Conservation (phyloP, 2,329 filamentous ascomycete genomes). For the Botrytis medusae region DNA sequence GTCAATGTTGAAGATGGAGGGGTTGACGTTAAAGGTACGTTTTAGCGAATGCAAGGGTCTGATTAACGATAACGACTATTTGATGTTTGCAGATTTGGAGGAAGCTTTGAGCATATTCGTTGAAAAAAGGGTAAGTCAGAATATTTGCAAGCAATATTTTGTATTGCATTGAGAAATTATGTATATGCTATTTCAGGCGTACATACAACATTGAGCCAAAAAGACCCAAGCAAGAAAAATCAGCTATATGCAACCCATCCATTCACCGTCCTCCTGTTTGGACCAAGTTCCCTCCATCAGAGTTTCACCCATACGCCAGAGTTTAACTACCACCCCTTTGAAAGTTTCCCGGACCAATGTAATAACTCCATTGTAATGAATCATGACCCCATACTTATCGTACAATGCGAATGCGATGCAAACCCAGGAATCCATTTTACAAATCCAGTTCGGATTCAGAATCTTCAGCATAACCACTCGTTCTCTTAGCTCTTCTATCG, state of each 20-base stretch:
- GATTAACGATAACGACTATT: constrained; percentile 3
- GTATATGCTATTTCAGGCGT: constrained; percentile 10
- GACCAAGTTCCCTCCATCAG: neutral
- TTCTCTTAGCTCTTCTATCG: constrained; percentile 39
- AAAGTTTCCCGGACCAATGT: constrained; percentile 21
- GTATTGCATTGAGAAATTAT: constrained; percentile 2
- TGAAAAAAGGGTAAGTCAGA: too few species aligned
- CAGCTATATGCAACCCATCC: constrained; percentile 20
- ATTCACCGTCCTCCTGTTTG: neutral
- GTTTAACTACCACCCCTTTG: constrained; percentile 8
- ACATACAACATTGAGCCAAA: constrained; percentile 11
- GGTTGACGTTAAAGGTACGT: constrained; percentile 19
- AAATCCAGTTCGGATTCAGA: constrained; percentile 36
- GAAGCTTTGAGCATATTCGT: too few species aligned
- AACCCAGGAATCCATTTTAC: constrained; percentile 20
- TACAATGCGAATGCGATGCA: constrained; percentile 24
- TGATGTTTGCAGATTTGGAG: neutral
- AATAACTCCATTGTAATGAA: constrained; percentile 20
- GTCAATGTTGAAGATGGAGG: constrained; percentile 20
- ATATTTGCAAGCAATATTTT: neutral
- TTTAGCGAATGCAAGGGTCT: constrained; percentile 23
- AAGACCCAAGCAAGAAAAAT: constrained; percentile 5
- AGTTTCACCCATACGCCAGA: constrained; percentile 21
- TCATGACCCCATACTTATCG: constrained; percentile 14
- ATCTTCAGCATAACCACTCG: constrained; percentile 40